Percentiles rank a stretch among this genome's conserved stretches.
These are phyloP conservation scores for Sphaerobolus stellatus DNA, from an alignment of 1,284 basidiomycete species.

Conservation along the genomic window DNA sequence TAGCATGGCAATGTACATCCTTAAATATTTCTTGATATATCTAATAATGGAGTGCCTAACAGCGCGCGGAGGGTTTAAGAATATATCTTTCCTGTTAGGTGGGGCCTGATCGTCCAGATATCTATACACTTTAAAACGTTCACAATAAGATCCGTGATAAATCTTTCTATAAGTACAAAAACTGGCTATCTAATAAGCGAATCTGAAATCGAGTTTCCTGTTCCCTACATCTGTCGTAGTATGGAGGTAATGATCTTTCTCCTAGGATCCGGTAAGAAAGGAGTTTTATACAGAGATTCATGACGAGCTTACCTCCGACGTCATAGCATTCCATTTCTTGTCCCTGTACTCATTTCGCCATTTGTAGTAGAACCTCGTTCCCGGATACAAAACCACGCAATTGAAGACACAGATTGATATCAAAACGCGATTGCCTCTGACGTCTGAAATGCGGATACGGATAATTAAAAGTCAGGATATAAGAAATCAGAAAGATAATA, in stretches of 20 bases:
- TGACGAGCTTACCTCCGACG: conserved; percentile 37
- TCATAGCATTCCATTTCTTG: conserved; percentile 53
- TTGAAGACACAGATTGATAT: conserved; percentile 49
- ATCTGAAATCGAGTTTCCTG: conserved; percentile 56
- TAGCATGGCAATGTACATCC: no score
- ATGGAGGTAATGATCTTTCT: conserved; percentile 54
- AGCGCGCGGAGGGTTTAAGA: no score
- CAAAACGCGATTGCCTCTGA: conserved; percentile 47
- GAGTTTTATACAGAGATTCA: not conserved
- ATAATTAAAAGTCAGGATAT: not conserved
- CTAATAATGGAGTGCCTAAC: no score
- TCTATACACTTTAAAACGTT: no score
- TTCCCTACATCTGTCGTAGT: conserved; percentile 62
- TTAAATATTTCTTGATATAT: no score
- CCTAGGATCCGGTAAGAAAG: conserved; percentile 32
- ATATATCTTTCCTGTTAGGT: no score
- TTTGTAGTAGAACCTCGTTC: conserved; percentile 49
- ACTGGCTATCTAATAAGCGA: conserved; percentile 53
- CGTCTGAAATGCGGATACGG: conserved; percentile 32
- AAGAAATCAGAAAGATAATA: not conserved
- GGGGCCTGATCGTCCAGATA: no score
- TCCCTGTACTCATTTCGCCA: conserved; percentile 51
- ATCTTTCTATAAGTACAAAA: no score
- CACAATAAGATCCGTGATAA: no score
- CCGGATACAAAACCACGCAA: conserved; percentile 49